Base-by-base conservation (phyloP, 2,329 filamentous ascomycete genomes). In the Ilyonectria robusta region DNA sequence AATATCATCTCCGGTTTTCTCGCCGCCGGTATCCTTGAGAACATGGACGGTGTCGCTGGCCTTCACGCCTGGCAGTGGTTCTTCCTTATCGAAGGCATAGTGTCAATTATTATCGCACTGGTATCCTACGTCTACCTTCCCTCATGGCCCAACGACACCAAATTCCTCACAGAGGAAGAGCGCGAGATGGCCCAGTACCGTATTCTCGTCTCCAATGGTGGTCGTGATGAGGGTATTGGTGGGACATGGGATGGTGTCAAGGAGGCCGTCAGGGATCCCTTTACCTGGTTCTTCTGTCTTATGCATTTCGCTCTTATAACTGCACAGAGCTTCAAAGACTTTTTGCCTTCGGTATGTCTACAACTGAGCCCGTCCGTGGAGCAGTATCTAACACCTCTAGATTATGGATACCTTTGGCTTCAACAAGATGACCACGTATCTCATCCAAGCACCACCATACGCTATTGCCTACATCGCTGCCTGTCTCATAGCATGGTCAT, bases 291-390 rank as follows among this genome's bases (percentile, higher is more conserved):
- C 17, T 83, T 83, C 58, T 78, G 77, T 0, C 62, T 70, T 1
- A 81, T 83, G 47, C 82, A 83, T 55, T 83, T 83, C 8, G 78
- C 77, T 17, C 81, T 85, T 29, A 83, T 86, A n/a, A 78, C 84
- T 1, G 82, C 79, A 0, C 75, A 73, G 65, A 79, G 81, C 0
- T 82, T 81, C 72, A 83, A 83, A 61, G 81, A 81, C 59, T 84
- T 84, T 74, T 81, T 82, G 59, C 83, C 83, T 5, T 83, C 82
- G 48, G 75, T 78, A 9, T 58, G 73, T 53, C 3, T 4, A 1
- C 17, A 3, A 10, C 37, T 13, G 6, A 8, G 8, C 11, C 10
- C 13, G 6, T 29, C 6, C 23, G 17, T 1, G 2, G 23, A 35
- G 21, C 29, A 40, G 21, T 2, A n/a, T 13, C 59, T 56, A 21